Evolutionary conservation across 75 land plant genomes (phyloP).

Genomic region (Adiantum capillusveneris): DNA sequence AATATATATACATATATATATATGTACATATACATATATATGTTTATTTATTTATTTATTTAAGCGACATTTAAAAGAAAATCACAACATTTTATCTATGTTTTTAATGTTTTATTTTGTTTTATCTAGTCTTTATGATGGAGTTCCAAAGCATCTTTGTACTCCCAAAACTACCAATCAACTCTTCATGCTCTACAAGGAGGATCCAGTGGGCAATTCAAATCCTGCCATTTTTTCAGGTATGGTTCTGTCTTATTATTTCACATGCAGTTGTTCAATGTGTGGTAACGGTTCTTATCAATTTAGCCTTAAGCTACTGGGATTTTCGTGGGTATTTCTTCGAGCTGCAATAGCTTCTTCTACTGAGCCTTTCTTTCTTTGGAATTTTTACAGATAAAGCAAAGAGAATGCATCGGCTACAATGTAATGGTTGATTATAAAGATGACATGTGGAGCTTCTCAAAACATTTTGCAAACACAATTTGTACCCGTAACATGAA

Average conservation of each 20-base stretch:
- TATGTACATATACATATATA: no score
- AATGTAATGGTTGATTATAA: slow-evolving; percentile 8
- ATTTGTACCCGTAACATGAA: no score
- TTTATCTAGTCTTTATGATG: slow-evolving; percentile 13
- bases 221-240: slow-evolving; percentile 11
- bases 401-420: slow-evolving; percentile 9
- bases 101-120: no score
- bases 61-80: no score
- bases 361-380: not conserved
- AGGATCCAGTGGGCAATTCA: slow-evolving; percentile 6
- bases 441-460: no score
- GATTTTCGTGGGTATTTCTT: not conserved
- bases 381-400: slow-evolving; percentile 5
- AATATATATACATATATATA: no score
- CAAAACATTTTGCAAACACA: no score
- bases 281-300: no score
- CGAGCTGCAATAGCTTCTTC: not conserved
- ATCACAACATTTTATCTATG: no score
- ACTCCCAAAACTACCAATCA: slow-evolving; percentile 16
- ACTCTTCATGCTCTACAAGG: slow-evolving; percentile 10
- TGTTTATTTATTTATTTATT: no score
- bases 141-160: slow-evolving; percentile 8
- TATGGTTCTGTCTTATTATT: not conserved
- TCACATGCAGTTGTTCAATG: no score
- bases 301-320: not conserved